A percentile compares a stretch with the other conserved stretches of the same genome.
Conservation (phyloP, 768 basidiomycete species). For the Termitomyces sp. region DNA sequence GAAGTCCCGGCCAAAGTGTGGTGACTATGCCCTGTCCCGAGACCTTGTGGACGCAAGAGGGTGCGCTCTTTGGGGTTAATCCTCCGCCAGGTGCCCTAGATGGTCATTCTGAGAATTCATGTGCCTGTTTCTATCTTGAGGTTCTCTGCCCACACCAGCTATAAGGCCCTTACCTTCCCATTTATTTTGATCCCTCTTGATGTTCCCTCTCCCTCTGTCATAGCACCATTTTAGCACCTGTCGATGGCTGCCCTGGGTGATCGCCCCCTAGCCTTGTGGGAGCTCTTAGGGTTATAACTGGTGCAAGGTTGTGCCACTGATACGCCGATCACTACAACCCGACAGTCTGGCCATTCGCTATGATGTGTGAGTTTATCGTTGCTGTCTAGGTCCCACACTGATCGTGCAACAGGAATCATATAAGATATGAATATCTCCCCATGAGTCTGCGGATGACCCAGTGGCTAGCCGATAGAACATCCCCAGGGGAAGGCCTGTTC, state of each 20-base stretch:
- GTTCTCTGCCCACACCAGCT: constrained; percentile 5
- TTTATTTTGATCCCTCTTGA: constrained; percentile 8
- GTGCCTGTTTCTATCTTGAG: constrained; percentile 12
- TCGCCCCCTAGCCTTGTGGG: neutral
- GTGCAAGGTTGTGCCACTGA: neutral
- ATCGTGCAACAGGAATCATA: neutral
- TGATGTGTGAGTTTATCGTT: neutral
- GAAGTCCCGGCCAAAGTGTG: neutral
- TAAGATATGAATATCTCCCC: neutral
- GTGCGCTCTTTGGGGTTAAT: constrained; percentile 8
- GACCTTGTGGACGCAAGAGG: neutral
- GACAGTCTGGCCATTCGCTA: constrained; percentile 3
- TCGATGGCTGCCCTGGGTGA: neutral
- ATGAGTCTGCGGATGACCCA: neutral
- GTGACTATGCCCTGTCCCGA: neutral
- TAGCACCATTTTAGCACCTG: neutral
- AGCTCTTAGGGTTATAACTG: neutral
- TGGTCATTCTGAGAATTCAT: constrained; percentile 9
- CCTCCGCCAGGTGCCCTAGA: constrained; percentile 3
- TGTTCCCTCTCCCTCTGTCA: neutral
- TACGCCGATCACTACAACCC: constrained; percentile 6
- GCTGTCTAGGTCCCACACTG: neutral
- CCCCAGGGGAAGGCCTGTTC: neutral
- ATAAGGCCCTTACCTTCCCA: constrained; percentile 6
- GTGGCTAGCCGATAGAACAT: neutral